Base-by-base conservation (phyloP, 2,329 filamentous ascomycete genomes). In the Ascosphaera acerosa region DNA sequence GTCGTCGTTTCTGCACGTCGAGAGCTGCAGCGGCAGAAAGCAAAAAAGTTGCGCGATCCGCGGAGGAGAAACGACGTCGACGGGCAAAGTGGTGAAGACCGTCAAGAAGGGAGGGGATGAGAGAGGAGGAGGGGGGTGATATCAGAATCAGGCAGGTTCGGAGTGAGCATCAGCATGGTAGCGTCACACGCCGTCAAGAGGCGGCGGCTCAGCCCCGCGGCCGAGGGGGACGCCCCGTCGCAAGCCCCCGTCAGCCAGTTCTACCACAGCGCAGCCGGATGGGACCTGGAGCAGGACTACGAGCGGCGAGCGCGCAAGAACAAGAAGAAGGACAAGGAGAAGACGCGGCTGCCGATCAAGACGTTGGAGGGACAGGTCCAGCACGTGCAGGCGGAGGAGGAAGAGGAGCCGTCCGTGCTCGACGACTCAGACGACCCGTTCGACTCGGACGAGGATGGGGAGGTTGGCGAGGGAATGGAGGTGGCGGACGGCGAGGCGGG, bases 221-320 rank as follows among this genome's bases (percentile, higher is more conserved):
- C 43, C 4, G 52, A 59, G 16, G 44, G 44, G 29, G 44, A 43
- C 34, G 33, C 33, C 9, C 43, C 45, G 4, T 37, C 43, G 29
- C 37, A 40, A 30, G 37, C 47, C 17, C 32, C 39, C 31, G 50
- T 50, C 30, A 47, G 50, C 22, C 62, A 65, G 33, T 81, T 82
- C 49, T 65, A 77, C 54, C 66, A 67, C 43, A 72, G 67, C 44
- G 78, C 76, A 4, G 62, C 76, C 35, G 72, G 70, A 52, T 94
- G 84, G 81, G 70, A 91, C 45, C 63, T 91, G 30, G 87, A 91
- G 56, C 76, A 90, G 47, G 74, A 78, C 50, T 94, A 92, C 58
- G 81, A 90, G 51, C 66, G 66, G 37, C 69, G 70, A 41, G 70
- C 76, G 29, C 65, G 77, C 42, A 87, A 87, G 49, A 54, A 63